Evolutionary conservation across 1,284 basidiomycete genomes (phyloP).

Genomic region (Gymnopus androsaceus): DNA sequence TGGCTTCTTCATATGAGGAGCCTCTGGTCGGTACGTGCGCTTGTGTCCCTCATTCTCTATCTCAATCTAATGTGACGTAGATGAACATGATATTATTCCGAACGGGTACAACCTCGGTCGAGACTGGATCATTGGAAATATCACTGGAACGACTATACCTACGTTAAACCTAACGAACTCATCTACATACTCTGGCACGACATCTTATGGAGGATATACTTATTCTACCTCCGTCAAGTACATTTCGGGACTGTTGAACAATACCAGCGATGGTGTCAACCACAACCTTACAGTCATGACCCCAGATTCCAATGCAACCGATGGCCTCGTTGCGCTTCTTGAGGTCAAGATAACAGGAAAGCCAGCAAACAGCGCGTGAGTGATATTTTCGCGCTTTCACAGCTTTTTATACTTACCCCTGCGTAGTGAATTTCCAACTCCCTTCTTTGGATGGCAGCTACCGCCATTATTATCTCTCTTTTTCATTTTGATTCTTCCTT

Average conservation of each 20-base stretch:
- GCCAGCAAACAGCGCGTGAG: constrained; percentile 30
- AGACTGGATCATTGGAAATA: constrained; percentile 84
- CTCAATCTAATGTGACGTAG: constrained; percentile 24
- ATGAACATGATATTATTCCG: constrained; percentile 44
- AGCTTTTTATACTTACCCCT: neutral
- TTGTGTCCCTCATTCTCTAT: constrained; percentile 1
- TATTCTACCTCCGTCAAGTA: constrained; percentile 74
- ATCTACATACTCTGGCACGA: constrained; percentile 58
- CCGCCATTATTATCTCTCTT: constrained; percentile 9
- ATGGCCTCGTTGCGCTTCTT: constrained; percentile 85
- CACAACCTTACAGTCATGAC: constrained; percentile 65
- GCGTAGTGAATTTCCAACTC: neutral
- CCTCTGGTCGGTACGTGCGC: constrained; percentile 52
- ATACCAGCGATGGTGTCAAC: constrained; percentile 77
- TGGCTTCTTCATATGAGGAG: constrained; percentile 79
- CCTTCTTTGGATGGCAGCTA: constrained; percentile 8
- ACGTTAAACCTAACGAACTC: constrained; percentile 59
- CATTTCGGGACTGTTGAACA: constrained; percentile 65
- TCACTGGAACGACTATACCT: constrained; percentile 59
- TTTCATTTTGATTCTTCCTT: neutral
- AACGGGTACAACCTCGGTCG: constrained; percentile 52
- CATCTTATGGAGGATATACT: constrained; percentile 61
- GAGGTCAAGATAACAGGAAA: constrained; percentile 65
- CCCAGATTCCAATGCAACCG: constrained; percentile 66
- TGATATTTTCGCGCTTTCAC: neutral